Percentiles rank a stretch among this genome's conserved stretches.
Evolutionary conservation across 208 protist genomes (phyloP).

Genomic region (Entamoeba dispar): DNA sequence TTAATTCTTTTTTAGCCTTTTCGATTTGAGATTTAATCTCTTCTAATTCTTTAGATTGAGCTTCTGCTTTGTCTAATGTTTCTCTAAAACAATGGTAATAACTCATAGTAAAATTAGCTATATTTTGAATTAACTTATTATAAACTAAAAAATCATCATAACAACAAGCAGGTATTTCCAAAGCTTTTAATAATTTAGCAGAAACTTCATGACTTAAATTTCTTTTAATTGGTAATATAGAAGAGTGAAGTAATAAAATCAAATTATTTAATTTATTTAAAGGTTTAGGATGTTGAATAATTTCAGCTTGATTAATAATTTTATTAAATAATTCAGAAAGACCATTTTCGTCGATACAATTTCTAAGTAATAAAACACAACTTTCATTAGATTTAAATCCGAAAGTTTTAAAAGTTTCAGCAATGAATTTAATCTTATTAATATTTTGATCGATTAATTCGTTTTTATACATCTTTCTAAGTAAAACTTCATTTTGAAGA

Average conservation of each 20-base stretch:
- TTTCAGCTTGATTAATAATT: not conserved
- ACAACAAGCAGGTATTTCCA: not conserved
- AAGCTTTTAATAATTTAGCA: not conserved
- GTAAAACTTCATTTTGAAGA: not conserved
- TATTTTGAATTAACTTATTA: not conserved
- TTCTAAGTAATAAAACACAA: too few species aligned
- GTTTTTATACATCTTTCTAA: not conserved
- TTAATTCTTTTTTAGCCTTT: not conserved
- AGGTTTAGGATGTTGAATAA: not conserved
- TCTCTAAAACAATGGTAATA: not conserved
- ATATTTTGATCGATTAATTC: too few species aligned
- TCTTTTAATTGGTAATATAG: not conserved
- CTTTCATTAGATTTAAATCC: too few species aligned
- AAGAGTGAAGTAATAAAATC: not conserved
- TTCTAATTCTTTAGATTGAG: not conserved
- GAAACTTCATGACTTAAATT: not conserved
- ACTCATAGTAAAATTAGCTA: not conserved
- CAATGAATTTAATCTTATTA: too few species aligned
- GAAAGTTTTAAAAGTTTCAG: too few species aligned
- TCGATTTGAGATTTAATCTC: not conserved
- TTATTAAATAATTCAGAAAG: too few species aligned
- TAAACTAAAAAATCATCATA: not conserved
- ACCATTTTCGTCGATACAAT: too few species aligned
- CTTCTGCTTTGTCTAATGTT: not conserved
- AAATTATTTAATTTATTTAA: not conserved